These are phyloP conservation scores for Candida qinlingensis DNA, from an alignment of 805 yeast genomes.

Conservation along the genomic window DNA sequence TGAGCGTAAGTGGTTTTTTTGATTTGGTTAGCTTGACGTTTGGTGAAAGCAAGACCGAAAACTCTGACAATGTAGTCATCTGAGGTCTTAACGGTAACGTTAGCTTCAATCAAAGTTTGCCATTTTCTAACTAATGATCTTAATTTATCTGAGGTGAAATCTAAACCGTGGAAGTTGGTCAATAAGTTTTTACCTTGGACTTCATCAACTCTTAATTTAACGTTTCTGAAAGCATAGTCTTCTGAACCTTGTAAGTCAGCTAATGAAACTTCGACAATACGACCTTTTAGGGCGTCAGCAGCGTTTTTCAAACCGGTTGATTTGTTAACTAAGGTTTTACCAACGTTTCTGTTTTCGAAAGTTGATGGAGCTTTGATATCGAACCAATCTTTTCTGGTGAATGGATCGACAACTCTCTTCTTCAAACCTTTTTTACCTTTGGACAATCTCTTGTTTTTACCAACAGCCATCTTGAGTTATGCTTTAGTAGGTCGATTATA, in stretches of 20 bases:
- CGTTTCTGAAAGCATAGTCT: slow-evolving; percentile 97
- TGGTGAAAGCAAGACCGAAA: slow-evolving; percentile 97
- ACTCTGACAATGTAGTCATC: slow-evolving; percentile 96
- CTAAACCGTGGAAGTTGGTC: slow-evolving; percentile 99
- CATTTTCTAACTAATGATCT: slow-evolving; percentile 98
- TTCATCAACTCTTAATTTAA: slow-evolving; percentile 97
- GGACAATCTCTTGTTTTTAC: slow-evolving; percentile 79
- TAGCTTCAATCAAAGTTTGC: slow-evolving; percentile 98
- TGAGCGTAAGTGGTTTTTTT: slow-evolving; percentile 98
- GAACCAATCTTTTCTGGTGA: slow-evolving; percentile 99
- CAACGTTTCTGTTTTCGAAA: slow-evolving; percentile 97
- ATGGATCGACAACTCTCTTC: slow-evolving; percentile 99
- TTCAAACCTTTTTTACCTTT: slow-evolving; percentile 96
- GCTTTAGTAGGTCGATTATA: slow-evolving; percentile 1
- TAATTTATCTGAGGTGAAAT: slow-evolving; percentile 96
- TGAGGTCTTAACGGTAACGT: slow-evolving; percentile 95
- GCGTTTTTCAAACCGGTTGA: slow-evolving; percentile 98
- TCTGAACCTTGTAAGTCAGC: slow-evolving; percentile 99
- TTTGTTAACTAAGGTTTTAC: slow-evolving; percentile 97
- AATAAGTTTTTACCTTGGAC: slow-evolving; percentile 97
- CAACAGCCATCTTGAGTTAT: slow-evolving; percentile 50
- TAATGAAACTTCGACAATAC: slow-evolving; percentile 90
- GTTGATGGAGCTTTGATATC: slow-evolving; percentile 98
- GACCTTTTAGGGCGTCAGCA: slow-evolving; percentile 96
- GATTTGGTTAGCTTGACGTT: slow-evolving; percentile 93